Evolutionary conservation across 1,284 basidiomycete species (phyloP).

Genomic region (Cutaneotrichosporon cutaneum): DNA sequence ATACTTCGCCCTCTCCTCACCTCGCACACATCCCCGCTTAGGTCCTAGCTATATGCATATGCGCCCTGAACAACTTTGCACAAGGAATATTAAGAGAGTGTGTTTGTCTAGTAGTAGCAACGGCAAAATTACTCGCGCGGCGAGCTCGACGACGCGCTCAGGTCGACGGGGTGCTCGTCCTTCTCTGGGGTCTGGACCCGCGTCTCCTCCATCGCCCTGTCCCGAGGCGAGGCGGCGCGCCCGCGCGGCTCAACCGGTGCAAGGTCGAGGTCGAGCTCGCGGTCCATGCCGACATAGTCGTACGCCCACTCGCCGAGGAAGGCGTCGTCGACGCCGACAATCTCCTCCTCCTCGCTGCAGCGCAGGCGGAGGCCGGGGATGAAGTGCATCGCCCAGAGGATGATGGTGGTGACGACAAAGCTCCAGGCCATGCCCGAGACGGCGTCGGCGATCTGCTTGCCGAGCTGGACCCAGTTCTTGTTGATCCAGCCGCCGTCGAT

Average conservation of each 20-base stretch:
- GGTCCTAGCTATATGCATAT: background rate
- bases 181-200: conserved; percentile 7
- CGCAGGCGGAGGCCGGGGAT: conserved; percentile 83
- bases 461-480: conserved; percentile 68
- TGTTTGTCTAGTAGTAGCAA: background rate
- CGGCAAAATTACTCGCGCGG: background rate
- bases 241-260: background rate
- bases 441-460: conserved; percentile 62
- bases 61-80: conserved; percentile 1
- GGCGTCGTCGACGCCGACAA: conserved; percentile 87
- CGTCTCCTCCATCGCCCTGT: conserved; percentile 8
- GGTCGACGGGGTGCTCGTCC: background rate
- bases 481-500: conserved; percentile 91
- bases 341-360: conserved; percentile 76
- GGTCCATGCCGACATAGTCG: conserved; percentile 68
- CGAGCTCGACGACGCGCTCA: background rate
- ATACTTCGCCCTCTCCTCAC: too few relatives aligned
- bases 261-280: conserved; percentile 54
- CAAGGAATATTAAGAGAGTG: conserved; percentile 3
- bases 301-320: conserved; percentile 95
- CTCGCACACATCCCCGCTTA: too few relatives aligned
- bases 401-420: conserved; percentile 78
- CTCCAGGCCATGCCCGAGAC: conserved; percentile 71
- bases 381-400: conserved; percentile 89
- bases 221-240: background rate